These are phyloP conservation scores for Alloascoidea hylecoeti DNA, from an alignment of 805 yeast species.

Conservation along the genomic window DNA sequence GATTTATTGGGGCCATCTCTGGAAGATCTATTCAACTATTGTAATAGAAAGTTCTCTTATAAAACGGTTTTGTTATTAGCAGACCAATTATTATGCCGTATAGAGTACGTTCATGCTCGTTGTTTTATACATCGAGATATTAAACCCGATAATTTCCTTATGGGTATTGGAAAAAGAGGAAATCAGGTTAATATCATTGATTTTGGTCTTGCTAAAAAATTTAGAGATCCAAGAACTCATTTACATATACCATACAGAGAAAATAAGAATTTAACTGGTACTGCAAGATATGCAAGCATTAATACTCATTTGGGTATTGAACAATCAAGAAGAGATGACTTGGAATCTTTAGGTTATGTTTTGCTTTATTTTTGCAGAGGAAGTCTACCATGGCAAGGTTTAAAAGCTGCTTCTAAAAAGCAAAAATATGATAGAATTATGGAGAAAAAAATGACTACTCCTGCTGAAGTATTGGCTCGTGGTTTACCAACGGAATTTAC, in stretches of 20 bases:
- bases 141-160: conserved; percentile 72
- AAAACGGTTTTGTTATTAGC: conserved; percentile 89
- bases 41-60: conserved; percentile 84
- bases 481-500: conserved; percentile 89
- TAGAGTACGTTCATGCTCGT: conserved; percentile 91
- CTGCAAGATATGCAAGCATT: conserved; percentile 91
- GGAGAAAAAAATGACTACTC: conserved; percentile 88
- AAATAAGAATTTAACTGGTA: conserved; percentile 92
- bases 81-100: conserved; percentile 86
- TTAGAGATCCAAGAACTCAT: conserved; percentile 87
- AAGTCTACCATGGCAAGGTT: conserved; percentile 96
- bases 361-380: conserved; percentile 91
- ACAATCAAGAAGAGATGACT: conserved; percentile 92
- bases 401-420: conserved; percentile 92
- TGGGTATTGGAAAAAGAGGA: conserved; percentile 91
- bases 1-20: conserved; percentile 91
- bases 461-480: conserved; percentile 72
- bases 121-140: conserved; percentile 80
- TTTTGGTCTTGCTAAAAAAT: conserved; percentile 88
- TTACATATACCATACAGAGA: conserved; percentile 93
- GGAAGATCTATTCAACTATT: conserved; percentile 91
- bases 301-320: conserved; percentile 96
- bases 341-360: conserved; percentile 90
- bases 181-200: conserved; percentile 90
- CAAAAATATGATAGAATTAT: conserved; percentile 93